These are phyloP conservation scores for Ochetophila trinervis DNA, from an alignment of 306 rosid genomes.

Conservation along the genomic window DNA sequence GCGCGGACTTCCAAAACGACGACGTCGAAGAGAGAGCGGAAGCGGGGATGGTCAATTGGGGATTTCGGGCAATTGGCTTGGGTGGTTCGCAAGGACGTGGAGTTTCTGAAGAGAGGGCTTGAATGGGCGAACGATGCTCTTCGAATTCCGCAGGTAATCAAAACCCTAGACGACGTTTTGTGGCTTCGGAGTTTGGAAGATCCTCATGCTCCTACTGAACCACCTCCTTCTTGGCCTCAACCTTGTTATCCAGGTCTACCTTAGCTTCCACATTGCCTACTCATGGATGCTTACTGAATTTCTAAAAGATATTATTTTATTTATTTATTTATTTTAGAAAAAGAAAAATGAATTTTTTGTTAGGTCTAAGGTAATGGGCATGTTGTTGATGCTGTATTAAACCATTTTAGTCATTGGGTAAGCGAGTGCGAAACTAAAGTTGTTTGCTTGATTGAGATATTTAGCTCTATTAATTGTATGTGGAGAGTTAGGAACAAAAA, in stretches of 20 bases:
- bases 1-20: conserved; percentile 19
- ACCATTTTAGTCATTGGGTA: too few species aligned
- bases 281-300: not conserved
- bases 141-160: conserved; percentile 57
- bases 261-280: not conserved
- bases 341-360: too few species aligned
- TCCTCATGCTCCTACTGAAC: conserved; percentile 45
- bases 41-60: conserved; percentile 42
- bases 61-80: conserved; percentile 59
- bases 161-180: conserved; percentile 53
- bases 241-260: conserved; percentile 76
- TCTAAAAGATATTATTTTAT: not conserved
- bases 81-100: conserved; percentile 67
- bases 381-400: too few species aligned
- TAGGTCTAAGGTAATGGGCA: too few species aligned
- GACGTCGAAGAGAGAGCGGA: conserved; percentile 24
- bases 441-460: too few species aligned
- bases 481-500: too few species aligned
- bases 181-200: conserved; percentile 89
- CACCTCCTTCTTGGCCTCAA: conserved; percentile 63
- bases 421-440: too few species aligned
- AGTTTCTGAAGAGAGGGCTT: conserved; percentile 60
- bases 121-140: conserved; percentile 64
- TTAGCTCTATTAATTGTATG: too few species aligned
- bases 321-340: not conserved